A percentile compares a stretch with the other conserved stretches of the same genome.
Conservation (phyloP, 164 flowering plant genomes). For the Vitis rupestris region DNA sequence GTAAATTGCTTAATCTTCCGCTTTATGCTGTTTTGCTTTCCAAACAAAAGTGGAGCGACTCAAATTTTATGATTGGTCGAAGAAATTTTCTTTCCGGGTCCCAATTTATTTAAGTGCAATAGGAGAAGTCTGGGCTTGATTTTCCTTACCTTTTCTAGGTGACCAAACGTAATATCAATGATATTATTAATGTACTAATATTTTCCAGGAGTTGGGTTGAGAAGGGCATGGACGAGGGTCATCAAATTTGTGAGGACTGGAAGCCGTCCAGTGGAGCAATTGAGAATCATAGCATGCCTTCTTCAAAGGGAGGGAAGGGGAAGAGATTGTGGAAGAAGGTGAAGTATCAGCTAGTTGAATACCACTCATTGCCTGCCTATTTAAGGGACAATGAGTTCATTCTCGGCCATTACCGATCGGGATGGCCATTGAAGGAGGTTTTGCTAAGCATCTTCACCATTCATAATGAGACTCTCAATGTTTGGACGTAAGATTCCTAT, state of each 20-base stretch:
- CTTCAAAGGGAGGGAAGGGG: constrained; percentile 63
- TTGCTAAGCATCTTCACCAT: constrained; percentile 84
- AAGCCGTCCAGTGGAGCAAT: constrained; percentile 18
- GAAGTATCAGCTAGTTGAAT: constrained; percentile 95
- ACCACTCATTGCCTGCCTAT: constrained; percentile 80
- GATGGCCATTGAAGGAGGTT: constrained; percentile 89
- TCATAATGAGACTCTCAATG: constrained; percentile 94
- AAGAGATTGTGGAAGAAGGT: constrained; percentile 89
- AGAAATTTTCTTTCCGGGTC: no score
- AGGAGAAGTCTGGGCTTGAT: not conserved
- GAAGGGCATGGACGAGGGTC: constrained; percentile 20
- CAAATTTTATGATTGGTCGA: not conserved
- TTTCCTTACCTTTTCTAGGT: not conserved
- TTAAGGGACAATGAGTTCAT: constrained; percentile 95
- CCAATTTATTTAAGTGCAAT: not conserved
- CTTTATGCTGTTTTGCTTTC: no score
- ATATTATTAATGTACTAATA: not conserved
- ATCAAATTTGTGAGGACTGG: constrained; percentile 12
- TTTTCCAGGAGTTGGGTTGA: constrained; percentile 6
- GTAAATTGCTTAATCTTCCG: not conserved
- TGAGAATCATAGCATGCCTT: constrained; percentile 19
- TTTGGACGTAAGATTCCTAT: constrained; percentile 84
- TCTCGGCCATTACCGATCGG: constrained; percentile 78
- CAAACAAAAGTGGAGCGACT: no score
- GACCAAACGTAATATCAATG: not conserved